Evolutionary conservation across 2,329 filamentous ascomycete genomes (phyloP), one percentile per base, ranked within the genome.

Genomic region (Venturiaceae sp.): DNA sequence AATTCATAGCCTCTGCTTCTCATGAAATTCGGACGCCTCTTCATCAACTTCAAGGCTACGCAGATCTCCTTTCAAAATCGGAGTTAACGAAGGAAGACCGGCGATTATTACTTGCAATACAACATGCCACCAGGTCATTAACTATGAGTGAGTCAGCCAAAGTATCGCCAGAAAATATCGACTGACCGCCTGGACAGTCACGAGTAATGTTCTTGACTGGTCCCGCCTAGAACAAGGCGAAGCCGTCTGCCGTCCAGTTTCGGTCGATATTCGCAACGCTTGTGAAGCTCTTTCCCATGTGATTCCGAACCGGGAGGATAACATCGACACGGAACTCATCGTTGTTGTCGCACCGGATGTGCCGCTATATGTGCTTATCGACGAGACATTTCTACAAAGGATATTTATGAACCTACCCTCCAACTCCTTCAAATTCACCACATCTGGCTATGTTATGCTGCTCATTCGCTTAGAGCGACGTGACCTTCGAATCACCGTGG

Each of bases 381-480:
- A 71, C 46, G 69, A 71, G 58, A 69, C 67, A 11, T 71, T 68
- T 55, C 63, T 72, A 7, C 65, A 68, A 46, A 65, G 69, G 16
- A 69, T 71, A 19, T 44, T 71, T n/a, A 69, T 71, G 68, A 71
- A 71, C 55, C 61, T 71, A 3, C 62, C 71, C 1, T 71, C 69
- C 8, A 71, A 71, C 60, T 64, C 69, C 14, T 57, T 68, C 32
- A 30, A 11, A 39, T n/a, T n/a, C n/a, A n/a, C n/a, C n/a, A n/a
- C n/a, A n/a, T n/a, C n/a, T 53, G 34, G 6, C 28, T 53, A 6
- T 26, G 50, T 19, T 16, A 9, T 3, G 19, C 2, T 21, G 16
- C n/a, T n/a, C n/a, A n/a, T n/a, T n/a, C n/a, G n/a, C n/a, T n/a
- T n/a, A 39, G 36, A 39, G 11, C 11, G n/a, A 11, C 11, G 36